Evolutionary conservation across 2,329 filamentous ascomycete species (phyloP).

Genomic region (Botrytis squamosa): DNA sequence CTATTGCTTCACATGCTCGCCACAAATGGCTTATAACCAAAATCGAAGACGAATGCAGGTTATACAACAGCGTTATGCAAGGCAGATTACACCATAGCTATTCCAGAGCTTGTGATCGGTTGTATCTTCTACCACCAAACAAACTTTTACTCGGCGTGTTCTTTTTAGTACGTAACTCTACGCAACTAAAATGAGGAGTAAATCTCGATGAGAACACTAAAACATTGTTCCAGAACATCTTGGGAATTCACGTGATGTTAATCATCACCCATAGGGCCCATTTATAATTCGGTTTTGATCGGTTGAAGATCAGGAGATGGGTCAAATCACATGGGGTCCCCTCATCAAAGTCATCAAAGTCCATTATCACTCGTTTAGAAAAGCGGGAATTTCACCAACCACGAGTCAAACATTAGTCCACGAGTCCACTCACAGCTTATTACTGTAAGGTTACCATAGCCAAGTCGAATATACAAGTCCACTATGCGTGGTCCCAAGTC

Average conservation of each 20-base stretch:
- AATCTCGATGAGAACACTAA: conserved; percentile 17
- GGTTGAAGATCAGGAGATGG: conserved; percentile 13
- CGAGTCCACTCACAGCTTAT: conserved; percentile 4
- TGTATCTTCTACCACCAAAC: conserved; percentile 3
- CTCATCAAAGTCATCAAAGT: neutral
- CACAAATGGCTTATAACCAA: neutral
- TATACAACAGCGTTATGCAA: conserved; percentile 1
- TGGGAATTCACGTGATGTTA: conserved; percentile 9
- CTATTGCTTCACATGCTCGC: neutral
- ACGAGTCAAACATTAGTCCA: conserved; percentile 16
- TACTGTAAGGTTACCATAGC: neutral
- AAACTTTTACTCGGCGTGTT: conserved; percentile 10
- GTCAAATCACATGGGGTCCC: conserved; percentile 16
- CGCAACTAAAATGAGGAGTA: conserved; percentile 8
- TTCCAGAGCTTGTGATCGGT: conserved; percentile 19
- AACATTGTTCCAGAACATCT: conserved; percentile 16
- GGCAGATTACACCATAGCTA: conserved; percentile 2
- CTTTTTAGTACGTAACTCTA: conserved; percentile 8
- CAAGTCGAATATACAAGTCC: neutral
- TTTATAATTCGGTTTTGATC: conserved; percentile 10
- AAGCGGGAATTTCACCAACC: conserved; percentile 1
- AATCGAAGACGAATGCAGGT: neutral
- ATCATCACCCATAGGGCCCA: neutral
- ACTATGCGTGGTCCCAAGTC: neutral
- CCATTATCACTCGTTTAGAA: conserved; percentile 11